phyloP scores from a whole-genome alignment of 148 eudicot species.

The Amaranthus hypochondriacus region DNA sequence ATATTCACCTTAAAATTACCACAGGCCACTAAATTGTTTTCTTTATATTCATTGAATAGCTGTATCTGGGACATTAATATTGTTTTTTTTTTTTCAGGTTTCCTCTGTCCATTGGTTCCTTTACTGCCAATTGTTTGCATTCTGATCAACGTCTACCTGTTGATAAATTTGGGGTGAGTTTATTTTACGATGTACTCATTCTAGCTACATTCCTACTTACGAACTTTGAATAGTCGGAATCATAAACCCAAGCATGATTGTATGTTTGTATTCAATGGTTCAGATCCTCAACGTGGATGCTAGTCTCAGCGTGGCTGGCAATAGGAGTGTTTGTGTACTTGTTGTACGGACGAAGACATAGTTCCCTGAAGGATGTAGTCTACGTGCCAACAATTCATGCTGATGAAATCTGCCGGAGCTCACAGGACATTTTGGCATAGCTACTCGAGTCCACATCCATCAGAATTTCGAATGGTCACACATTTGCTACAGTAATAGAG shows the following conservation, averaged over 20 bases:
- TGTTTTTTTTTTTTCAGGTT: constrained; percentile 39
- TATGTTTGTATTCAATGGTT: constrained; percentile 1
- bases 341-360: constrained; percentile 54
- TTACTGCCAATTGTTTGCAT: constrained; percentile 53
- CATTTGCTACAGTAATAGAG: constrained; percentile 2
- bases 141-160: constrained; percentile 60
- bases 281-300: constrained; percentile 58
- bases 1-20: too few relatives aligned
- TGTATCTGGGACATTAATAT: too few relatives aligned
- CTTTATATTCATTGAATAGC: too few relatives aligned
- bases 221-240: background rate
- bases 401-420: constrained; percentile 24
- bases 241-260: background rate
- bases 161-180: constrained; percentile 65
- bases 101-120: constrained; percentile 60
- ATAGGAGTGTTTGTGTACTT: constrained; percentile 47
- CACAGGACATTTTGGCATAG: constrained; percentile 24
- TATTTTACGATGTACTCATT: background rate
- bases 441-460: background rate
- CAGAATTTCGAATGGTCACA: constrained; percentile 10
- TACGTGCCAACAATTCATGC: constrained; percentile 32
- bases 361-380: constrained; percentile 35
- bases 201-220: background rate
- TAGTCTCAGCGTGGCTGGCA: constrained; percentile 54
- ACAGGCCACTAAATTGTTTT: too few relatives aligned